Conservation (phyloP, 331 rosid genomes). For the Spiraea crenata region DNA sequence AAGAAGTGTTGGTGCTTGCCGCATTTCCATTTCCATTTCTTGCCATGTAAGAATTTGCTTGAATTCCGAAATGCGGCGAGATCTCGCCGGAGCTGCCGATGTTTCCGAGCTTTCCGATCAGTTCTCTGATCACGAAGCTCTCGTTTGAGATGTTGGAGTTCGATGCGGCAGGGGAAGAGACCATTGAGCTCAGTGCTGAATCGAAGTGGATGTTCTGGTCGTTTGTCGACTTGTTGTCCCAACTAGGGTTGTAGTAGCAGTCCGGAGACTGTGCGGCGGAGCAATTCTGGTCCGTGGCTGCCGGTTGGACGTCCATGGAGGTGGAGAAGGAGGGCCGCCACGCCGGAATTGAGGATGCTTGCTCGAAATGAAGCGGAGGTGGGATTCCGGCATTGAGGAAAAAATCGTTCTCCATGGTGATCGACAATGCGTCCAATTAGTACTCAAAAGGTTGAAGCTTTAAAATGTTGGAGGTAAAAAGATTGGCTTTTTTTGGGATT, state of each 20-base stretch:
- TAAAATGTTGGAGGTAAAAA: neutral
- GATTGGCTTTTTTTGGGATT: neutral
- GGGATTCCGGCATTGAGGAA: constrained; percentile 44
- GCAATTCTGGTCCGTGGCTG: constrained; percentile 30
- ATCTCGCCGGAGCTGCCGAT: constrained; percentile 52
- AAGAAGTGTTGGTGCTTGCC: constrained; percentile 51
- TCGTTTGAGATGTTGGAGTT: constrained; percentile 51
- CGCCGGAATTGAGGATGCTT: constrained; percentile 36
- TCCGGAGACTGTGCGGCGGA: constrained; percentile 45
- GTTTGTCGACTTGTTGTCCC: constrained; percentile 45
- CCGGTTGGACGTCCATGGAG: constrained; percentile 47
- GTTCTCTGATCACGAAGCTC: constrained; percentile 55
- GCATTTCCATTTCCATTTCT: constrained; percentile 30
- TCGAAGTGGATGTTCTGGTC: constrained; percentile 53
- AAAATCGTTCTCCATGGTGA: constrained; percentile 60
- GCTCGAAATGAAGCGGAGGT: constrained; percentile 39
- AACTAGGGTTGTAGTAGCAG: constrained; percentile 46
- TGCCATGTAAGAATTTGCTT: constrained; percentile 26
- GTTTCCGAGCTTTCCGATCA: constrained; percentile 63
- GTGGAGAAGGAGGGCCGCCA: constrained; percentile 48
- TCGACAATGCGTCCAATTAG: neutral
- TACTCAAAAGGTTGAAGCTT: neutral
- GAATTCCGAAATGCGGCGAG: constrained; percentile 41
- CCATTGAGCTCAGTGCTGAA: constrained; percentile 75
- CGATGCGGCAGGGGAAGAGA: constrained; percentile 62